Evolutionary conservation across 352 stramenopile species (phyloP).

Genomic region (Aphanomyces stellatus): DNA sequence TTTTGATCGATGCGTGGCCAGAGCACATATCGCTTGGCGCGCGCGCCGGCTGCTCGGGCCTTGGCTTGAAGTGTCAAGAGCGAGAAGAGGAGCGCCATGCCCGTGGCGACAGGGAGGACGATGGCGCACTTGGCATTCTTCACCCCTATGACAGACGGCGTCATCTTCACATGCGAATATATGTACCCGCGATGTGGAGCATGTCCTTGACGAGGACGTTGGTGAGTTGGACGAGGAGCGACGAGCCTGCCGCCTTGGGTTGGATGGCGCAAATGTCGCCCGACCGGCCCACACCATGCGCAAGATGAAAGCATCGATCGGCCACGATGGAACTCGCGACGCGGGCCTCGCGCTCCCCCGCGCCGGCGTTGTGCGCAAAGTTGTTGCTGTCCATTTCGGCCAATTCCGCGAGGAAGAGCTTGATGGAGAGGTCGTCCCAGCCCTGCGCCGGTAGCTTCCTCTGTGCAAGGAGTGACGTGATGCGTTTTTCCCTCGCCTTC

Average conservation of each 20-base stretch:
- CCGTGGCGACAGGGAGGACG: slow-evolving; percentile 95
- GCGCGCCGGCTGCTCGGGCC: slow-evolving; percentile 21
- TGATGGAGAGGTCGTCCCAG: slow-evolving; percentile 85
- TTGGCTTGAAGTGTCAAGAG: slow-evolving; percentile 65
- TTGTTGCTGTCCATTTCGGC: slow-evolving; percentile 94
- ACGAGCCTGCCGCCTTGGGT: slow-evolving; percentile 97
- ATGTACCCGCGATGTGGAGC: slow-evolving; percentile 14
- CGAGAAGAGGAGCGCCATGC: slow-evolving; percentile 92
- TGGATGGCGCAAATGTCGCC: slow-evolving; percentile 98
- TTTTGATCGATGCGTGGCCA: slow-evolving; percentile 99
- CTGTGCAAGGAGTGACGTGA: slow-evolving; percentile 78
- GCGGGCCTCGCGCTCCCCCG: slow-evolving; percentile 95
- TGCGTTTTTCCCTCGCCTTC: slow-evolving; percentile 46
- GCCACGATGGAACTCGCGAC: slow-evolving; percentile 75
- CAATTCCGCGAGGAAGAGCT: slow-evolving; percentile 80
- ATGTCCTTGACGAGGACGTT: slow-evolving; percentile 62
- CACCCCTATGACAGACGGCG: slow-evolving; percentile 19
- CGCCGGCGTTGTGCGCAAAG: slow-evolving; percentile 85
- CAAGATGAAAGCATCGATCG: slow-evolving; percentile 89
- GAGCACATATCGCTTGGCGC: slow-evolving; percentile 64
- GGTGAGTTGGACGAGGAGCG: slow-evolving; percentile 91
- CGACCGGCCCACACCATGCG: slow-evolving; percentile 95
- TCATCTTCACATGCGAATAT: background rate
- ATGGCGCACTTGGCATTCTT: slow-evolving; percentile 56
- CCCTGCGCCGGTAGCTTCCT: slow-evolving; percentile 74